Percentiles rank a stretch among this genome's conserved stretches.
phyloP scores from a whole-genome alignment of 2,329 filamentous ascomycete genomes.

The Claviceps humidiphila region DNA sequence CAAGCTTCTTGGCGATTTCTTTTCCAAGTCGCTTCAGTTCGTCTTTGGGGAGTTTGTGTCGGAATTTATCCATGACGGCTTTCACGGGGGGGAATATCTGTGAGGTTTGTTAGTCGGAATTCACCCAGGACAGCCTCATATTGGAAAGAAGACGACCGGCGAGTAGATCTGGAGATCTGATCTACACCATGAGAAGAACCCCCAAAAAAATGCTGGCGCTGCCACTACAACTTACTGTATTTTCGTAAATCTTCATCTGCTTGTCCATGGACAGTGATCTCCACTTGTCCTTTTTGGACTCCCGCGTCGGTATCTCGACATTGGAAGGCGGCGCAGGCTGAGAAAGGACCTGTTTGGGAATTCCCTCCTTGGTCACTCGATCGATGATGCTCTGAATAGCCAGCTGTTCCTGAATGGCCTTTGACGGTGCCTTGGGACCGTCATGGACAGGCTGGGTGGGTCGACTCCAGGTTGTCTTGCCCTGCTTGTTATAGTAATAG shows the following conservation, averaged over 20 bases:
- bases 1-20: slow-evolving; percentile 73
- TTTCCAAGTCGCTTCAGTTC: slow-evolving; percentile 50
- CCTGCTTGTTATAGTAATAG: slow-evolving; percentile 77
- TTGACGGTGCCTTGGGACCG: slow-evolving; percentile 51
- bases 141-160: too few species aligned
- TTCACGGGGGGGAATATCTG: slow-evolving; percentile 78
- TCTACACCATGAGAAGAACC: too few species aligned
- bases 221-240: slow-evolving; percentile 52
- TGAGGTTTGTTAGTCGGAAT: background rate
- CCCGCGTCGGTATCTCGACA: slow-evolving; percentile 36
- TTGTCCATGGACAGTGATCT: slow-evolving; percentile 60
- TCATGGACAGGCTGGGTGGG: slow-evolving; percentile 59
- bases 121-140: background rate
- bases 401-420: slow-evolving; percentile 50
- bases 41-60: slow-evolving; percentile 74
- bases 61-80: slow-evolving; percentile 75
- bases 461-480: slow-evolving; percentile 68
- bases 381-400: slow-evolving; percentile 75
- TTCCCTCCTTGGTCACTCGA: slow-evolving; percentile 58
- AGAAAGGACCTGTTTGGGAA: slow-evolving; percentile 39
- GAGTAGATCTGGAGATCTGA: too few species aligned
- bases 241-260: slow-evolving; percentile 90
- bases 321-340: slow-evolving; percentile 48
- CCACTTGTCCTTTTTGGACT: slow-evolving; percentile 60
- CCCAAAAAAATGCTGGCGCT: background rate